Evolutionary conservation across 2,329 filamentous ascomycete species (phyloP).

Genomic region (Elsinoe batatas): DNA sequence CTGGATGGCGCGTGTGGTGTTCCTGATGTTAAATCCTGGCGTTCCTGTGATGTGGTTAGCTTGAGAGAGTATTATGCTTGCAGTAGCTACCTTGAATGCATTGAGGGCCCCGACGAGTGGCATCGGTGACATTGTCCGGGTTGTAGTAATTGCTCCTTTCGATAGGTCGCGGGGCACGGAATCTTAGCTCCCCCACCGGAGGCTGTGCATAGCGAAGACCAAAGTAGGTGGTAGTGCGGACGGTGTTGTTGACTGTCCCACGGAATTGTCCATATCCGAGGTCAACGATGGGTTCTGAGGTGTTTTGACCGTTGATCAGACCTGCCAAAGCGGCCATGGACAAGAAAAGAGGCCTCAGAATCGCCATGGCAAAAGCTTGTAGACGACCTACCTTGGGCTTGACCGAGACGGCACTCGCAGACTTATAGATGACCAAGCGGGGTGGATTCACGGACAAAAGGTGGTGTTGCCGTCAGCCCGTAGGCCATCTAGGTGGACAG

Average conservation of each 20-base stretch:
- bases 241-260: conserved; percentile 11
- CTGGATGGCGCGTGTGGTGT: conserved; percentile 13
- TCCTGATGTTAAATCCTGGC: conserved; percentile 15
- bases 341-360: neutral
- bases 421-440: conserved; percentile 1
- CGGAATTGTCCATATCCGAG: conserved; percentile 16
- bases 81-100: conserved; percentile 21
- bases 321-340: neutral
- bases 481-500: neutral
- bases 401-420: neutral
- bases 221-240: conserved; percentile 19
- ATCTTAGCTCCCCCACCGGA: conserved; percentile 24
- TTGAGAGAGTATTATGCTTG: neutral
- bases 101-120: conserved; percentile 19
- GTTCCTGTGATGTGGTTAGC: neutral
- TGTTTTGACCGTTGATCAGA: neutral
- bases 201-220: conserved; percentile 24
- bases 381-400: neutral
- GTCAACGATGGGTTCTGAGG: conserved; percentile 15
- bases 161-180: conserved; percentile 25
- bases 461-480: conserved; percentile 1
- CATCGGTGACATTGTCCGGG: conserved; percentile 20
- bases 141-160: conserved; percentile 19
- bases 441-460: neutral
- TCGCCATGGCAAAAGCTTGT: neutral